These are phyloP conservation scores for Entomortierella lignicola DNA, from an alignment of 192 early-diverging fungal genomes.

Conservation along the genomic window DNA sequence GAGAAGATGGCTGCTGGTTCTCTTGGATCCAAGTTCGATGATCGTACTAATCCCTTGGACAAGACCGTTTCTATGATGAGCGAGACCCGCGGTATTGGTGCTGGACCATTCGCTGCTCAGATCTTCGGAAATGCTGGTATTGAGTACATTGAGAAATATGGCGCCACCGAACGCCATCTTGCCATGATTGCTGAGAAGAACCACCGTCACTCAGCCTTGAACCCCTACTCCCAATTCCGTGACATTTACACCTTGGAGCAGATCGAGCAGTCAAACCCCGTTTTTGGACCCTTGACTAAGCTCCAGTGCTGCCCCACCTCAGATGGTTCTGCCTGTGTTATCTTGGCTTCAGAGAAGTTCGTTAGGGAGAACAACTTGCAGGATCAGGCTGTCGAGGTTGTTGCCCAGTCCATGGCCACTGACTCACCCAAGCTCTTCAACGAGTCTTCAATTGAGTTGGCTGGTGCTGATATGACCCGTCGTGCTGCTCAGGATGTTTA, in stretches of 20 bases:
- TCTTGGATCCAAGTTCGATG: slow-evolving; percentile 60
- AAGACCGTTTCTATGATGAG: slow-evolving; percentile 66
- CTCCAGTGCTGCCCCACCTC: slow-evolving; percentile 83
- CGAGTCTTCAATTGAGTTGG: slow-evolving; percentile 66
- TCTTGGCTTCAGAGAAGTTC: slow-evolving; percentile 76
- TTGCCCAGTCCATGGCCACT: slow-evolving; percentile 77
- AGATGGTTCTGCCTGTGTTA: slow-evolving; percentile 74
- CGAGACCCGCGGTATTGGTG: slow-evolving; percentile 64
- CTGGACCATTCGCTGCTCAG: slow-evolving; percentile 71
- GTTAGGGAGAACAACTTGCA: slow-evolving; percentile 67
- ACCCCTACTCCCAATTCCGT: slow-evolving; percentile 81
- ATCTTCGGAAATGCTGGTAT: slow-evolving; percentile 81
- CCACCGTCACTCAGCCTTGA: slow-evolving; percentile 73
- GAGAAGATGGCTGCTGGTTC: slow-evolving; percentile 75
- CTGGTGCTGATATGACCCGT: slow-evolving; percentile 78
- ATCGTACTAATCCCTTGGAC: slow-evolving; percentile 77
- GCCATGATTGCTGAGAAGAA: slow-evolving; percentile 81
- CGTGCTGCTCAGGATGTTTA: slow-evolving; percentile 67
- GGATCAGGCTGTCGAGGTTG: slow-evolving; percentile 76
- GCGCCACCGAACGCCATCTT: slow-evolving; percentile 65
- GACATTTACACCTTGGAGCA: slow-evolving; percentile 71
- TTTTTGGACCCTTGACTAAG: slow-evolving; percentile 79
- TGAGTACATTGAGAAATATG: slow-evolving; percentile 75
- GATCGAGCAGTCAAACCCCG: slow-evolving; percentile 66
- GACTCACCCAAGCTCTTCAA: slow-evolving; percentile 71